phyloP scores from a whole-genome alignment of 306 rosid species.

The Cicer arietinum region DNA sequence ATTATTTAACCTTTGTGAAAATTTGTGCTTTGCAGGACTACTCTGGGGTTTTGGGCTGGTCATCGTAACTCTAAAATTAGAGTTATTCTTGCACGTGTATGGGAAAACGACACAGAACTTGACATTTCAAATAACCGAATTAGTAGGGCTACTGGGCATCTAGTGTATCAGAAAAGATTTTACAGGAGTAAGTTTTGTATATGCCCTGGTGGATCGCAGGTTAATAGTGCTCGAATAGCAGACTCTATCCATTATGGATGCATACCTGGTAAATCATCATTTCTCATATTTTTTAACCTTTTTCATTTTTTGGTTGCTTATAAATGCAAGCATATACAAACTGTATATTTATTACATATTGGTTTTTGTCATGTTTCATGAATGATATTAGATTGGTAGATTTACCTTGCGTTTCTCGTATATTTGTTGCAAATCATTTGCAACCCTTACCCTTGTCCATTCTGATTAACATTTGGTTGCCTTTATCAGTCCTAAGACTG shows the following conservation, averaged over 20 bases:
- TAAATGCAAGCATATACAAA: constrained; percentile 7
- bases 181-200: constrained; percentile 86
- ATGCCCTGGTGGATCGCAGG: constrained; percentile 99
- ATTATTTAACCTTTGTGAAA: constrained; percentile 32
- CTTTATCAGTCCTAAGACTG: constrained; percentile 6
- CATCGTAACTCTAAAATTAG: constrained; percentile 95
- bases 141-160: constrained; percentile 81
- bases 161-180: constrained; percentile 86
- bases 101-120: constrained; percentile 98
- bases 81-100: constrained; percentile 89
- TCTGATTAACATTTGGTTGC: constrained; percentile 28
- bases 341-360: background rate
- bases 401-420: constrained; percentile 18
- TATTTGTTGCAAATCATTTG: constrained; percentile 28
- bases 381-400: constrained; percentile 14
- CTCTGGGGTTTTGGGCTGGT: constrained; percentile 96
- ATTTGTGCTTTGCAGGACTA: constrained; percentile 67
- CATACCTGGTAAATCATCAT: constrained; percentile 71
- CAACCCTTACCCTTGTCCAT: constrained; percentile 14
- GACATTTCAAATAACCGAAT: constrained; percentile 90
- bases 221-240: constrained; percentile 93
- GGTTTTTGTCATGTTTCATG: constrained; percentile 12
- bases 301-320: constrained; percentile 29
- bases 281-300: constrained; percentile 4
- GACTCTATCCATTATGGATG: constrained; percentile 99